A percentile compares a stretch with the other conserved stretches of the same genome.
These are phyloP conservation scores for Pedinophyceae sp. DNA, from an alignment of 139 green algal species.

Conservation along the genomic window DNA sequence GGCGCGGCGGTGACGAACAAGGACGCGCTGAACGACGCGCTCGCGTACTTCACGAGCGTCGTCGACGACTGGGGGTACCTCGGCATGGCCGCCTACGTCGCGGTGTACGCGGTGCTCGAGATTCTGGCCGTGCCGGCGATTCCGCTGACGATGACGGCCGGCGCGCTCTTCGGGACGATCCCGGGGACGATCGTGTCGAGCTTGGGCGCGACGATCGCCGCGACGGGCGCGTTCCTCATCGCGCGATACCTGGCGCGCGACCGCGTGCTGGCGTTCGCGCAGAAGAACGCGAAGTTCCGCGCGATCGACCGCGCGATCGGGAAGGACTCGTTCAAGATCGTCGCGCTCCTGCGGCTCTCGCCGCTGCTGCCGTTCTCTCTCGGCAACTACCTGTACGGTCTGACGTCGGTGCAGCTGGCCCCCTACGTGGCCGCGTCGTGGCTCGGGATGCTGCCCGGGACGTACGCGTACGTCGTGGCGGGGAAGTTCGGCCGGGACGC, in stretches of 20 bases:
- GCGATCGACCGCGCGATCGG: slow-evolving; percentile 83
- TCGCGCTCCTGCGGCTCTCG: slow-evolving; percentile 53
- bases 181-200: slow-evolving; percentile 58
- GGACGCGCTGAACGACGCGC: not conserved
- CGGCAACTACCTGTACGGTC: slow-evolving; percentile 40
- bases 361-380: slow-evolving; percentile 56
- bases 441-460: slow-evolving; percentile 63
- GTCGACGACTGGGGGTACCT: slow-evolving; percentile 19
- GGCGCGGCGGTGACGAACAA: not conserved
- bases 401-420: slow-evolving; percentile 32
- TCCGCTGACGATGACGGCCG: slow-evolving; percentile 77
- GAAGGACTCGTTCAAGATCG: slow-evolving; percentile 67
- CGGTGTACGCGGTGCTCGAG: slow-evolving; percentile 45
- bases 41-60: slow-evolving; percentile 41
- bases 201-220: slow-evolving; percentile 49
- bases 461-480: slow-evolving; percentile 49
- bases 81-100: slow-evolving; percentile 50
- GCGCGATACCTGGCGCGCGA: slow-evolving; percentile 56
- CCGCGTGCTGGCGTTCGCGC: slow-evolving; percentile 12
- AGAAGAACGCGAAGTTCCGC: slow-evolving; percentile 44
- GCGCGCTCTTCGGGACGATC: slow-evolving; percentile 57
- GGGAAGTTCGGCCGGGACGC: not conserved
- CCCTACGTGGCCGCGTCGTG: slow-evolving; percentile 53
- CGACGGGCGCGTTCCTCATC: slow-evolving; percentile 79
- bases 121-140: slow-evolving; percentile 58